Evolutionary conservation across 192 early-diverging fungal species (phyloP), one percentile per base, ranked within the genome.

Genomic region (Rhizophagus prolifer): DNA sequence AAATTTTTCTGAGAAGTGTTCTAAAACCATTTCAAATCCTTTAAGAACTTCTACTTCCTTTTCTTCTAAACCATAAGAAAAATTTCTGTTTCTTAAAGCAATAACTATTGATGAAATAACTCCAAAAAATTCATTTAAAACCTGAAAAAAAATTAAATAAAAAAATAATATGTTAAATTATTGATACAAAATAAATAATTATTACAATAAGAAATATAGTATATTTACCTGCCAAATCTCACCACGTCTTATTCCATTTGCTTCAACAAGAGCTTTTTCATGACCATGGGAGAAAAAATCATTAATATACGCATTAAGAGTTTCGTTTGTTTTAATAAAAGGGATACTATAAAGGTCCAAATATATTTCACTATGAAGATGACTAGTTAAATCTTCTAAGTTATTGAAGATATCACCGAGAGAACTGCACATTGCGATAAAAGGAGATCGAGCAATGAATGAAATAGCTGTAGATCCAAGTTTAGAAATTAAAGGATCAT

Each of bases 231-330:
- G 64, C 78, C 78, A 79, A 25, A 79, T 31, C 4, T 79, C 78
- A 31, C 78, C 78, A 13, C 26, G 34, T 6, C 79, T 79, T 23
- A 79, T 75, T 21, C 66, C 66, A 73, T 79, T 79, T 46, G 64
- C 62, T 26, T 67, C 7, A 38, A 70, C 59, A 23, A 79, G 78
- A 41, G 78, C 66, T 0, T 19, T 19, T 63, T 66, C n/a, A 14
- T 80, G 65, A 16, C 78, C 75, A 67, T 64, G 64, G 26, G 26
- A 34, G 31, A 77, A 77, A 28, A 74, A 65, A 61, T 79, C 75
- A 4, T 2, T 14, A 16, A 79, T 19, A 77, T 77, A 79, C 7
- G 64, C 78, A 50, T 77, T 79, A 36, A 63, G 44, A 9, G 23
- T 36, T 54, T 26, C 38, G 10, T 34, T 13, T 6, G 16, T 59